These are phyloP conservation scores for Geosiphon pyriformis DNA, from an alignment of 192 early-diverging fungal genomes.

Conservation along the genomic window DNA sequence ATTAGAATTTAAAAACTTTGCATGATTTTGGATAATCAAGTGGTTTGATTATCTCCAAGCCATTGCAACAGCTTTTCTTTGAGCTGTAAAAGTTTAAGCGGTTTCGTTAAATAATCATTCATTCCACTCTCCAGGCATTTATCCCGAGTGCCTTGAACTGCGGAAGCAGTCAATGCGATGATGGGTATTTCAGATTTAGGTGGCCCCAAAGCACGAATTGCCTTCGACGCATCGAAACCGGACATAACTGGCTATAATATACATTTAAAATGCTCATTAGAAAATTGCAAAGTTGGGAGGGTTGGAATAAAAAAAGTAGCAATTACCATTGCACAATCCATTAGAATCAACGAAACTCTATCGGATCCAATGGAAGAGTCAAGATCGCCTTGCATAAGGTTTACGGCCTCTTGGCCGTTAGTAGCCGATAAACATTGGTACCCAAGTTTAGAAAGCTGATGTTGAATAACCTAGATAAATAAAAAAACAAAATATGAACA, in stretches of 20 bases:
- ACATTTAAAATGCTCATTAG: neutral
- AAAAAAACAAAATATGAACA: constrained; percentile 1
- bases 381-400: neutral
- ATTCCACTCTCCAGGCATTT: constrained; percentile 43
- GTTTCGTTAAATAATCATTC: constrained; percentile 45
- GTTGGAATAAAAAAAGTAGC: neutral
- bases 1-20: no score
- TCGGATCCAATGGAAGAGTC: neutral
- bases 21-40: no score
- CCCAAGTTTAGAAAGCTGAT: constrained; percentile 49
- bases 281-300: no score
- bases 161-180: constrained; percentile 56
- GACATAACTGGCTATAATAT: constrained; percentile 44
- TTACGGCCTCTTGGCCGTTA: constrained; percentile 54
- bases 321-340: constrained; percentile 52
- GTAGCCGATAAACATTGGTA: constrained; percentile 41
- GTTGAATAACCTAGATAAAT: constrained; percentile 42
- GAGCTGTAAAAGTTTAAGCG: constrained; percentile 38
- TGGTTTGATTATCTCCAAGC: constrained; percentile 28
- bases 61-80: constrained; percentile 36
- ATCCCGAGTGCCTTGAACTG: constrained; percentile 41
- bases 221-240: constrained; percentile 46
- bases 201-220: constrained; percentile 40
- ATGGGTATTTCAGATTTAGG: constrained; percentile 38
- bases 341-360: constrained; percentile 37